Conservation (phyloP, 768 basidiomycete species). For the Cystobasidium tubakii region DNA sequence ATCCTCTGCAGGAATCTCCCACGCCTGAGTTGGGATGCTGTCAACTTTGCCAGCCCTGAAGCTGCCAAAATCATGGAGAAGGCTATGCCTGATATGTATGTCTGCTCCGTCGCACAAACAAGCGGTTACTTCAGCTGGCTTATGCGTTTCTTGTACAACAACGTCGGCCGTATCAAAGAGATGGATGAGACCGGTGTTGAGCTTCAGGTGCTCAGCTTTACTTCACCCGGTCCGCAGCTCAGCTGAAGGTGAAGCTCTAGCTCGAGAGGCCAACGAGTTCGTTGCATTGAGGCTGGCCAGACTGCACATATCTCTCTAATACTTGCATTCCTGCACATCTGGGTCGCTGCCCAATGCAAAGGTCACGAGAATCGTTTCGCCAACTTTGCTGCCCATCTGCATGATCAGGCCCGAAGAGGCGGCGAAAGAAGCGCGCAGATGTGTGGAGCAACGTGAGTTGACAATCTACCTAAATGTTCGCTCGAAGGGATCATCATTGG, state of each 20-base stretch:
- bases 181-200: slow-evolving; percentile 37
- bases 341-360: slow-evolving; percentile 25
- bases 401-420: slow-evolving; percentile 39
- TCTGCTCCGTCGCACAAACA: too few species aligned
- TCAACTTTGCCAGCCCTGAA: slow-evolving; percentile 16
- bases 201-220: slow-evolving; percentile 29
- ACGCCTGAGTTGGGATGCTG: slow-evolving; percentile 10
- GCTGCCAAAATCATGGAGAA: slow-evolving; percentile 17
- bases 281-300: neutral
- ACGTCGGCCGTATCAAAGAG: slow-evolving; percentile 12
- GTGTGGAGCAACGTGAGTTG: slow-evolving; percentile 29
- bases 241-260: slow-evolving; percentile 31
- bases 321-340: too few species aligned
- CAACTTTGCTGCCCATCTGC: slow-evolving; percentile 33
- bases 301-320: too few species aligned
- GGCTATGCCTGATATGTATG: slow-evolving; percentile 13
- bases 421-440: slow-evolving; percentile 32
- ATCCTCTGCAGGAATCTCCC: slow-evolving; percentile 32
- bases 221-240: slow-evolving; percentile 31
- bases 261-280: slow-evolving; percentile 35
- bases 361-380: slow-evolving; percentile 30
- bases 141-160: too few species aligned
- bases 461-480: neutral
- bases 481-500: neutral
- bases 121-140: too few species aligned